phyloP scores from a whole-genome alignment of 2,329 filamentous ascomycete genomes.

The Tolypocladium album region DNA sequence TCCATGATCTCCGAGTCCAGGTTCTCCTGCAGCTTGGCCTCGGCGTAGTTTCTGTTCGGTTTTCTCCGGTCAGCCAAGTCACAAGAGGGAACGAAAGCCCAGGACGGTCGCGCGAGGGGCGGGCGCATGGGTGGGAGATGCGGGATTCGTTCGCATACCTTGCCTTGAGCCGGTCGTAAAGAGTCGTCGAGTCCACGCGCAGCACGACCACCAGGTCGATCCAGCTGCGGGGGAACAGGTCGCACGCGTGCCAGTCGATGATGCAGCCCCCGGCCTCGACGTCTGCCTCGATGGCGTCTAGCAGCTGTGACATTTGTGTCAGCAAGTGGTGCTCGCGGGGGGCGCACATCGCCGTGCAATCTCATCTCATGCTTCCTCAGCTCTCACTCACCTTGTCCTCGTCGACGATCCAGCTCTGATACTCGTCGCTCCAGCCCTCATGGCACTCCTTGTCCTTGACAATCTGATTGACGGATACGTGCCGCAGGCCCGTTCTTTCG shows the following conservation, averaged over 20 bases:
- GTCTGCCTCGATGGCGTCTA: slow-evolving; percentile 82
- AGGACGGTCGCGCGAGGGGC: background rate
- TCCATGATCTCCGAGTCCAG: slow-evolving; percentile 97
- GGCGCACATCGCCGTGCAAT: background rate
- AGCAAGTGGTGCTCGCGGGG: background rate
- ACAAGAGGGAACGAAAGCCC: too few relatives aligned
- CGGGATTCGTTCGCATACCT: slow-evolving; percentile 35
- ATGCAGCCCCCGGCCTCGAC: slow-evolving; percentile 71
- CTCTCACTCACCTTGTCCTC: slow-evolving; percentile 70
- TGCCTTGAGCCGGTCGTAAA: slow-evolving; percentile 74
- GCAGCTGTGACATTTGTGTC: slow-evolving; percentile 40
- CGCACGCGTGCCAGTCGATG: slow-evolving; percentile 97
- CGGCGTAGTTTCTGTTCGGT: slow-evolving; percentile 58
- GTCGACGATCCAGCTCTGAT: slow-evolving; percentile 84
- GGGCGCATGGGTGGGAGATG: background rate
- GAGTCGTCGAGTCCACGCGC: slow-evolving; percentile 63
- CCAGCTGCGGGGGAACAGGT: slow-evolving; percentile 86
- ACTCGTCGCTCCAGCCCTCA: slow-evolving; percentile 78
- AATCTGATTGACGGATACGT: slow-evolving; percentile 81
- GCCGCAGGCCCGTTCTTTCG: slow-evolving; percentile 63
- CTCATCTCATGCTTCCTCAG: background rate
- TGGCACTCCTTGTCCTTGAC: slow-evolving; percentile 83
- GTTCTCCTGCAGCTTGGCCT: slow-evolving; percentile 89
- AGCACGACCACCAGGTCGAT: slow-evolving; percentile 92
- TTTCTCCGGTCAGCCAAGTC: background rate